These are phyloP conservation scores for Kodamaea anthophila DNA, from an alignment of 1,139 yeast genomes.

Conservation along the genomic window DNA sequence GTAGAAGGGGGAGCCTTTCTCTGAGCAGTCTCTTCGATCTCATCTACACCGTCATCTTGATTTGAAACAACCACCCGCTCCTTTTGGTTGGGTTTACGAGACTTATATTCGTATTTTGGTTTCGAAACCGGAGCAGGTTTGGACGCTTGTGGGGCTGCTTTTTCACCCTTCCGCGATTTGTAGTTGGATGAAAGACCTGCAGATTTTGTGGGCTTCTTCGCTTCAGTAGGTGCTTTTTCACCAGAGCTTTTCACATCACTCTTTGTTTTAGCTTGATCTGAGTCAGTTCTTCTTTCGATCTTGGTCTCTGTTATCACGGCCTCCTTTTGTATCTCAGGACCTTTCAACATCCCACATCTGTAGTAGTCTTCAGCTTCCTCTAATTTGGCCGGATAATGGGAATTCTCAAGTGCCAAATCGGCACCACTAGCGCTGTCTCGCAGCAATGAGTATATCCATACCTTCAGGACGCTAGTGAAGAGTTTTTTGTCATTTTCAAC, in stretches of 20 bases:
- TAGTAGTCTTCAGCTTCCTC: conserved; percentile 17
- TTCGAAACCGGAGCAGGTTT: background rate
- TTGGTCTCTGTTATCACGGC: conserved; percentile 5
- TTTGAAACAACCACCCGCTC: conserved; percentile 31
- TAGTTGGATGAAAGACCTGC: conserved; percentile 13
- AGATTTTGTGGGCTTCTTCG: conserved; percentile 10
- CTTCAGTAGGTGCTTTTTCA: conserved; percentile 1
- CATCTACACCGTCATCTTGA: conserved; percentile 14
- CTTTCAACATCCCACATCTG: conserved; percentile 29
- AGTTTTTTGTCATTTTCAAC: conserved; percentile 5
- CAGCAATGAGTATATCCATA: conserved; percentile 30
- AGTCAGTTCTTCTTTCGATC: conserved; percentile 1
- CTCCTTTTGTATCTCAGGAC: conserved; percentile 18
- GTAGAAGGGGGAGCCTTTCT: conserved; percentile 9
- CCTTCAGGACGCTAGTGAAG: conserved; percentile 10
- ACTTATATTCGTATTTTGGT: conserved; percentile 30
- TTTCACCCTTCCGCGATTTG: conserved; percentile 19
- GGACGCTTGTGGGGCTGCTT: conserved; percentile 3
- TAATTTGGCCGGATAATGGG: conserved; percentile 16
- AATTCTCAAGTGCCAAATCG: conserved; percentile 29
- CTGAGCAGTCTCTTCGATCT: conserved; percentile 6
- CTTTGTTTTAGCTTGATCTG: background rate
- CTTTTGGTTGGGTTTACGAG: conserved; percentile 28
- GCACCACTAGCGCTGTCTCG: conserved; percentile 13
- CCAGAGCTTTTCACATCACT: background rate